Evolutionary conservation across 805 yeast genomes (phyloP), one percentile per base, ranked within the genome.

Genomic region (Candida piceae): DNA sequence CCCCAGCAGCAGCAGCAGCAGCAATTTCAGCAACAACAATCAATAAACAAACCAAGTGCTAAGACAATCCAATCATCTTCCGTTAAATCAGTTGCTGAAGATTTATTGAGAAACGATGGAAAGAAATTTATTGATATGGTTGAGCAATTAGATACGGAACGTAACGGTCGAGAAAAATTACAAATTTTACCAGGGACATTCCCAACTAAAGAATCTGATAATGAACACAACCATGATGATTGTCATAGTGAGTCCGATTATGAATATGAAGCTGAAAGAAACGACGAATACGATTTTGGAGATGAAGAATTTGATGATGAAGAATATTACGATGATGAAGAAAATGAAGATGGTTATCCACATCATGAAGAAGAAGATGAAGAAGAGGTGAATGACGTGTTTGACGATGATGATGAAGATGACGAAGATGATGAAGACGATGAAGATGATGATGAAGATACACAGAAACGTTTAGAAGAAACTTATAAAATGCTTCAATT

Each of bases 401-500:
- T 55, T 31, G 38, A 52, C 36, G 37, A 58, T 12, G 39, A 40
- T 10, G 43, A 45, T 23, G 43, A 42, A 2, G 39, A 41, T n/a
- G 42, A 38, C 12, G 41, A 40, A 5, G 40, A 62, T 10, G 66
- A 62, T 3, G 63, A 65, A 1, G 62, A 64, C 3, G 67, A 62
- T 11, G 69, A 65, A 5, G 70, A 63, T 3, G 67, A 60, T 9
- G 72, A 65, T n/a, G 66, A 52, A 56, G 77, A 71, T 42, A 81
- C 79, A 35, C 82, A 76, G 41, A 64, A 69, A 56, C 70, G 88
- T 34, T 62, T 84, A 51, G 80, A 77, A 50, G 95, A 88, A 60
- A 81, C 90, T 10, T 81, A 89, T 26, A 77, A 83, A 18, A 72
- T 86, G 69, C 72, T 89, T 43, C 87, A 85, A 50, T 69, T 84